Conservation (phyloP, 2,329 filamentous ascomycete genomes). For the Aciculosporium take region DNA sequence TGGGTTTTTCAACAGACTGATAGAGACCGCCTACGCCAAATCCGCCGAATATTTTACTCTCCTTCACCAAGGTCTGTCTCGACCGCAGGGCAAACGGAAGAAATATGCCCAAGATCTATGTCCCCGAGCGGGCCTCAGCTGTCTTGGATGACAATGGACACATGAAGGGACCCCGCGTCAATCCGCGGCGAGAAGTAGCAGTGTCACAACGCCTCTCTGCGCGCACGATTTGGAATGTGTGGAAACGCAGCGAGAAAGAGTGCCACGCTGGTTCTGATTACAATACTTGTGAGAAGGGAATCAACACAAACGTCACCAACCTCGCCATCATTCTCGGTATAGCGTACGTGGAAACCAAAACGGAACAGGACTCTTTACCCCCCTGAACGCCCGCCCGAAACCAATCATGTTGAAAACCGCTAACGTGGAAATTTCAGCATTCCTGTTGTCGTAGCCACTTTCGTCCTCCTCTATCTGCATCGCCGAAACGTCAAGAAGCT, state of each 20-base stretch:
- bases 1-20: slow-evolving; percentile 2
- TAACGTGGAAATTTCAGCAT: slow-evolving; percentile 39
- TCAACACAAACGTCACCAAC: slow-evolving; percentile 38
- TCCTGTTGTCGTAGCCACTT: slow-evolving; percentile 52
- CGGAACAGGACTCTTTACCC: too few species aligned
- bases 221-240: slow-evolving; percentile 8
- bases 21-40: background rate
- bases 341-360: slow-evolving; percentile 39
- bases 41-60: background rate
- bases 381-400: too few species aligned
- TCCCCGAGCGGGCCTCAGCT: slow-evolving; percentile 3
- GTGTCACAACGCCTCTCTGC: background rate
- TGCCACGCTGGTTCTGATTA: slow-evolving; percentile 8
- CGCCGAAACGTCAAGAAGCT: slow-evolving; percentile 61
- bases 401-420: too few species aligned
- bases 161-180: slow-evolving; percentile 15
- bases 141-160: slow-evolving; percentile 9
- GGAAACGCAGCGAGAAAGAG: slow-evolving; percentile 1
- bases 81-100: slow-evolving; percentile 3
- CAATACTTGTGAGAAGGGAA: slow-evolving; percentile 46
- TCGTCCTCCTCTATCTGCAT: slow-evolving; percentile 64
- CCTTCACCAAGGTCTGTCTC: slow-evolving; percentile 1
- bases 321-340: slow-evolving; percentile 56
- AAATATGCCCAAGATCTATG: slow-evolving; percentile 4
- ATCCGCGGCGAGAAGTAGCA: slow-evolving; percentile 10